Evolutionary conservation across 768 basidiomycete genomes (phyloP).

Genomic region (Psilocybe azurescens): DNA sequence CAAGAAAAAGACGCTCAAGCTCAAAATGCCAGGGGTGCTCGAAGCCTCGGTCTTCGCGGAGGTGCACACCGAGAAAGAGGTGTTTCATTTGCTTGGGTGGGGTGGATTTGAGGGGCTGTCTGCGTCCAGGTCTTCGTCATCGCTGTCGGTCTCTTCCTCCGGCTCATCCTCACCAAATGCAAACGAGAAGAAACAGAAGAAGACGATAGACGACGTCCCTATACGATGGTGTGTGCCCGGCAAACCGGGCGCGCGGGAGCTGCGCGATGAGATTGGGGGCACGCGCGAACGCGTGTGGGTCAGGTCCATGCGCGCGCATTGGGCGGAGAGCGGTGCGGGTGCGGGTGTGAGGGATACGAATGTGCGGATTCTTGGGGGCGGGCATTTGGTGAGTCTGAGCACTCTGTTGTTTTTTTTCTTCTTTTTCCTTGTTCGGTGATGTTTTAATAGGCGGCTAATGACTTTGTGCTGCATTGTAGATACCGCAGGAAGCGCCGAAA

Average conservation of each 20-base stretch:
- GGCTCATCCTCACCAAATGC: constrained; percentile 42
- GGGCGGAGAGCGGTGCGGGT: background rate
- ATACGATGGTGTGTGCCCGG: constrained; percentile 64
- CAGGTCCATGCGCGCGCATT: constrained; percentile 28
- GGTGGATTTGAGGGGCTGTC: background rate
- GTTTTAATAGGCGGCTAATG: background rate
- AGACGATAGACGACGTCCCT: constrained; percentile 37
- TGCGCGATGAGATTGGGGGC: constrained; percentile 30
- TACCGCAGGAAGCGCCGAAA: constrained; percentile 46
- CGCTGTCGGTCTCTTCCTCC: background rate
- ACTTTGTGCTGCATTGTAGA: constrained; percentile 26
- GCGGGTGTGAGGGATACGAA: constrained; percentile 40
- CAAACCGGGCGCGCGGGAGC: constrained; percentile 38
- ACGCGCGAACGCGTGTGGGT: constrained; percentile 48
- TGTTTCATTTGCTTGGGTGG: constrained; percentile 38
- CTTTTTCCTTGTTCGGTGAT: background rate
- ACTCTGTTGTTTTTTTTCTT: background rate
- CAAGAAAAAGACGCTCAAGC: constrained; percentile 43
- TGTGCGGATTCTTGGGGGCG: constrained; percentile 40
- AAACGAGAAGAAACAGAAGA: background rate
- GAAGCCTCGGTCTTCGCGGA: constrained; percentile 71
- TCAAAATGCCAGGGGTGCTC: constrained; percentile 71
- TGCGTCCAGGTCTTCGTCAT: background rate
- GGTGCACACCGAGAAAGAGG: constrained; percentile 42
- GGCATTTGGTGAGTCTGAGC: constrained; percentile 46